Percentiles rank a stretch among this genome's conserved stretches.
Evolutionary conservation across 768 basidiomycete species (phyloP).

Genomic region (Mycena epipterygia): DNA sequence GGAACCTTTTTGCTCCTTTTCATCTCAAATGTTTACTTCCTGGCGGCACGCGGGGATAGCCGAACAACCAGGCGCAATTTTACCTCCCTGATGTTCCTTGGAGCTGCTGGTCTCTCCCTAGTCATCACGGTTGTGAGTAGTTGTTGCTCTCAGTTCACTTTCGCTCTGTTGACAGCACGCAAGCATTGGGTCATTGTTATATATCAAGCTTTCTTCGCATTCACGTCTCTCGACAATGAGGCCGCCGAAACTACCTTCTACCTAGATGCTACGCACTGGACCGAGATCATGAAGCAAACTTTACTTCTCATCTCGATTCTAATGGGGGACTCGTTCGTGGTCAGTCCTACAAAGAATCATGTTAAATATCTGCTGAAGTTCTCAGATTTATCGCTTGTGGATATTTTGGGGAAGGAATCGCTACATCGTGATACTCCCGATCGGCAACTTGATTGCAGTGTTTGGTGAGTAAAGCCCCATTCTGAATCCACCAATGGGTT

Average conservation of each 20-base stretch:
- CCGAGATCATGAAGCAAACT: constrained; percentile 11
- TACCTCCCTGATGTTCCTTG: constrained; percentile 17
- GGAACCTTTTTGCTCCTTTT: constrained; percentile 15
- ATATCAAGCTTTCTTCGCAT: no score
- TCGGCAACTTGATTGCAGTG: constrained; percentile 6
- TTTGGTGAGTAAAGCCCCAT: constrained; percentile 3
- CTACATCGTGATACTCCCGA: constrained; percentile 17
- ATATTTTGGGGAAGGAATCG: constrained; percentile 17
- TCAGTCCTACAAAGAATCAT: constrained; percentile 2
- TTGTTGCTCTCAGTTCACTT: constrained; percentile 10
- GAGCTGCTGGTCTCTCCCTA: constrained; percentile 16
- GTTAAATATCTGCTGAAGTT: constrained; percentile 7
- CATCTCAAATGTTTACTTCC: constrained; percentile 18
- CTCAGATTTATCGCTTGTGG: constrained; percentile 21
- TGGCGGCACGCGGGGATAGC: constrained; percentile 6
- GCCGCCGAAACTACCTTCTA: constrained; percentile 19
- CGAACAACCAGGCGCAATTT: constrained; percentile 12
- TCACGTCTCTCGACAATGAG: constrained; percentile 8
- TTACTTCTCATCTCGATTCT: background rate
- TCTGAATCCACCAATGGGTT: constrained; percentile 5
- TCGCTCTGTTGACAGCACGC: constrained; percentile 3
- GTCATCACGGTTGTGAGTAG: constrained; percentile 13
- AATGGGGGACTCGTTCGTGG: constrained; percentile 12
- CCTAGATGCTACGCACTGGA: constrained; percentile 13
- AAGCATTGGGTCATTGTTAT: constrained; percentile 19